phyloP scores from a whole-genome alignment of 257 asterid species.

The Solanum stenotomum region DNA sequence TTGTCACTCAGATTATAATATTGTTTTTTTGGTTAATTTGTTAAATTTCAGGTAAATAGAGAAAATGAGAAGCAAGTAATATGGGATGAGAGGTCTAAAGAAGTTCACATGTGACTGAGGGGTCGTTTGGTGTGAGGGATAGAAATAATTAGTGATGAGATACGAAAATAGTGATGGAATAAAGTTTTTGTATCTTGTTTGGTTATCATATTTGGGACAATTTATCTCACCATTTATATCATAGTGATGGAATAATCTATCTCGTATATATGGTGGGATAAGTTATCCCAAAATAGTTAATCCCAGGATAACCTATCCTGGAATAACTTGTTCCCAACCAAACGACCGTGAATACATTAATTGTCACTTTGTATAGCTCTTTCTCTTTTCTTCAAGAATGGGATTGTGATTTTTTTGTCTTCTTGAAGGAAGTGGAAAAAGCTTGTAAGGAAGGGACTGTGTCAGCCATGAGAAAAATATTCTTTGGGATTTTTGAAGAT shows the following conservation, averaged over 20 bases:
- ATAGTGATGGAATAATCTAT: too few relatives aligned
- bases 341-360: neutral
- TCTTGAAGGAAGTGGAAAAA: slow-evolving; percentile 4
- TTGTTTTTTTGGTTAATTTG: neutral
- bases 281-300: too few relatives aligned
- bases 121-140: too few relatives aligned
- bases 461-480: slow-evolving; percentile 21
- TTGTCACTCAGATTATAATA: neutral
- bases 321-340: too few relatives aligned
- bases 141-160: too few relatives aligned
- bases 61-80: neutral
- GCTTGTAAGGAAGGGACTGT: slow-evolving; percentile 4
- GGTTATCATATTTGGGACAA: too few relatives aligned
- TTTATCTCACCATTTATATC: too few relatives aligned
- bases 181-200: too few relatives aligned
- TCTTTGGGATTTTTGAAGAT: slow-evolving; percentile 12
- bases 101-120: neutral
- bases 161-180: too few relatives aligned
- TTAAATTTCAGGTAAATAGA: slow-evolving; percentile 4
- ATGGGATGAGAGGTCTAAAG: slow-evolving; percentile 2
- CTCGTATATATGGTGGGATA: too few relatives aligned
- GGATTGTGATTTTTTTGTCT: slow-evolving; percentile 5
- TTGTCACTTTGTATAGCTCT: neutral
- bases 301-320: too few relatives aligned
- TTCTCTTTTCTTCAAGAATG: slow-evolving; percentile 5